Evolutionary conservation across 2,329 filamentous ascomycete genomes (phyloP).

Genomic region (Stromatinia cepivora): DNA sequence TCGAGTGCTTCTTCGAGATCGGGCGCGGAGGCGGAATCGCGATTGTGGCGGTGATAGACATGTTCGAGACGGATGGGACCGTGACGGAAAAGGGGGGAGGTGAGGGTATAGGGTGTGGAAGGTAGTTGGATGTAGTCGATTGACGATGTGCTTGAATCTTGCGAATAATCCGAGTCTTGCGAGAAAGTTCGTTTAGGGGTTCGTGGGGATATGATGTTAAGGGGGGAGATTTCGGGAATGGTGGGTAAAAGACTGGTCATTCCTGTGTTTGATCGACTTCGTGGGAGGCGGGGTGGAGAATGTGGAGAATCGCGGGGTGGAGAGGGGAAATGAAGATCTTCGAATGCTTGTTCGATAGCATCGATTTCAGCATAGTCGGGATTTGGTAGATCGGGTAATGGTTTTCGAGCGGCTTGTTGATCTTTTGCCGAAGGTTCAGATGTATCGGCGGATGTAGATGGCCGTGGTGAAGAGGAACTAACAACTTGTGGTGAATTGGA

Average conservation of each 20-base stretch:
- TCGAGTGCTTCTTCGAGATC: slow-evolving; percentile 54
- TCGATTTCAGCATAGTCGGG: slow-evolving; percentile 12
- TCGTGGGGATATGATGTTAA: slow-evolving; percentile 22
- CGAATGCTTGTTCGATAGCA: slow-evolving; percentile 27
- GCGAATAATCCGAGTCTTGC: slow-evolving; percentile 15
- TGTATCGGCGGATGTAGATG: background rate
- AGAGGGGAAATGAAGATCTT: slow-evolving; percentile 38
- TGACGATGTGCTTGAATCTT: slow-evolving; percentile 6
- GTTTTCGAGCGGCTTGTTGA: background rate
- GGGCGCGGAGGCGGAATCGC: slow-evolving; percentile 24
- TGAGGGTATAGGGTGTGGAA: slow-evolving; percentile 50
- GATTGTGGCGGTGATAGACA: slow-evolving; percentile 46
- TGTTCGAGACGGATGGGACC: slow-evolving; percentile 54
- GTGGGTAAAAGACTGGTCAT: slow-evolving; percentile 42
- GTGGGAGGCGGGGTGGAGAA: slow-evolving; percentile 41
- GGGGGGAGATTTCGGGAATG: slow-evolving; percentile 45
- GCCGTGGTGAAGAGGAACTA: background rate
- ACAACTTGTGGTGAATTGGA: slow-evolving; percentile 27
- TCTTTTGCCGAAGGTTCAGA: background rate
- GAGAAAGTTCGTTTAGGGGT: slow-evolving; percentile 16
- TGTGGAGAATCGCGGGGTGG: slow-evolving; percentile 38
- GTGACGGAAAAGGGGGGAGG: slow-evolving; percentile 53
- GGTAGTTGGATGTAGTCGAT: slow-evolving; percentile 43
- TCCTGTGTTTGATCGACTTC: slow-evolving; percentile 27
- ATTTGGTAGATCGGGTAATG: background rate